phyloP scores from a whole-genome alignment of 73 alveolate genomes.

The Paramecium sonneborni region DNA sequence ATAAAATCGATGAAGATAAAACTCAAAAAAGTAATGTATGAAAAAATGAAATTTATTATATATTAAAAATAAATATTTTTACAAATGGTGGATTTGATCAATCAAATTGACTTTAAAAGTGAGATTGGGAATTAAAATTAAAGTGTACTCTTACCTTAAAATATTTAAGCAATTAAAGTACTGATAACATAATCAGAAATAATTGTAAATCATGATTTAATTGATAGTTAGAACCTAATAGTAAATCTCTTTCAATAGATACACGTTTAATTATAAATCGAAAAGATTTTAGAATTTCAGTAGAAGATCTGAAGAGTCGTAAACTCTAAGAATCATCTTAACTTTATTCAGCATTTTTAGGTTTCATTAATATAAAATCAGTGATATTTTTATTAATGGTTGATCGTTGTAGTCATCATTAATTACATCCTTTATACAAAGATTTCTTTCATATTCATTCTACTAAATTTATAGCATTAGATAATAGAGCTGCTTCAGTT shows the following conservation, averaged over 20 bases:
- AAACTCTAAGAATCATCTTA: not conserved
- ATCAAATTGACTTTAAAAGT: slow-evolving; percentile 17
- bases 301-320: not conserved
- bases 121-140: not conserved
- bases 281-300: not conserved
- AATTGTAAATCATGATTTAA: not conserved
- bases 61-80: not conserved
- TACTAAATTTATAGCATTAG: not conserved
- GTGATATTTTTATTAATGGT: slow-evolving; percentile 15
- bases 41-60: too few relatives aligned
- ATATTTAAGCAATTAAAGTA: slow-evolving; percentile 26
- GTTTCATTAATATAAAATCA: not conserved
- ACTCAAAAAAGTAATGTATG: too few relatives aligned
- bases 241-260: slow-evolving; percentile 1
- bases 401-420: slow-evolving; percentile 20
- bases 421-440: slow-evolving; percentile 16
- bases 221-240: not conserved
- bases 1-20: too few relatives aligned
- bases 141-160: not conserved
- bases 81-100: slow-evolving; percentile 4
- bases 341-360: slow-evolving; percentile 17
- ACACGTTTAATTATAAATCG: not conserved
- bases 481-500: not conserved
- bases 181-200: not conserved
- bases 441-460: slow-evolving; percentile 34